Evolutionary conservation across 1,284 basidiomycete genomes (phyloP), one percentile per base, ranked within the genome.

Genomic region (Boletus mariae): DNA sequence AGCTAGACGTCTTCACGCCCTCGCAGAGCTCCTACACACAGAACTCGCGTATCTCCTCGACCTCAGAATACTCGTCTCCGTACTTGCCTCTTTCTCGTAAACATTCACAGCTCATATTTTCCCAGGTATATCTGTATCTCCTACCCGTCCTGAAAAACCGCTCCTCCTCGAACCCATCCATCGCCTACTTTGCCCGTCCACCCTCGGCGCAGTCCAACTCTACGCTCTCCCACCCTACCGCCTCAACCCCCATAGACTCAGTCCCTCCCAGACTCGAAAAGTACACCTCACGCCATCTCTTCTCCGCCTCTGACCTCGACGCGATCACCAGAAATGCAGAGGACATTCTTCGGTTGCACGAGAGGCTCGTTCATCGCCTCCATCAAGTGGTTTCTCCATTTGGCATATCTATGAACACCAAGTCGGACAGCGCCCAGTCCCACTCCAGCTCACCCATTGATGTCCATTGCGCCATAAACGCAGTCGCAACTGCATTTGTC

Each of bases 21-120:
- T 93, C 53, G 75, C 80, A 61, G 94, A 97, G 71, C 75, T 97
- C 32, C 77, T 95, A 32, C 79, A 83, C 56, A 94, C 92, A 0
- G 94, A 97, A 72, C 75, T 84, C 17, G 82, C 83, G 6, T 97
- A 96, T 66, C 77, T 93, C 12, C 71, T 79, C 49, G 91, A 94
- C 68, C 70, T 97, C 59, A 80, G 83, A 53, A 80, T 80, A 12
- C 78, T 97, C 41, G 86, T 93, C 44, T 80, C 79, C 59, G 90
- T 91, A 67, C 60, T 80, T 68, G 32, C 52, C 5, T 48, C 45
- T 38, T 51, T 46, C 25, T 34, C 43, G n/a, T 47, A 44, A 20
- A 20, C 3, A 41, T 26, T 20, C 17, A 13, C 25, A 11, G 25
- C 45, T 55, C 77, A 77, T 61, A 62, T 17, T 35, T 25, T 32